Evolutionary conservation across 2,329 filamentous ascomycete genomes (phyloP), one percentile per base, ranked within the genome.

Genomic region (Massarina eburnea): DNA sequence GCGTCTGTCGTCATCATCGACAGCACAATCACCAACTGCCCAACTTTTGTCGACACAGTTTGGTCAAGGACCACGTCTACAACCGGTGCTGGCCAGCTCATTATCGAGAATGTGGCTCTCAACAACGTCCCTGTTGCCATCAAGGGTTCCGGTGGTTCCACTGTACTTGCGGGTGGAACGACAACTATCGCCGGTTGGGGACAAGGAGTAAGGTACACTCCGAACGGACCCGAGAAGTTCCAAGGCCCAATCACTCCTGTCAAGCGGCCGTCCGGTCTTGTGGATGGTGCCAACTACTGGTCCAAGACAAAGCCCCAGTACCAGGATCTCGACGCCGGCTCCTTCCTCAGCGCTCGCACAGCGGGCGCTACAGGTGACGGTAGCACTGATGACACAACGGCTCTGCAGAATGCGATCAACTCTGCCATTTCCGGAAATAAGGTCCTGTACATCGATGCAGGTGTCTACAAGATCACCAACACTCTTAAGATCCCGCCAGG

Each of bases 341-440:
- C 77, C 17, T 94, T 96, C 60, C 70, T 92, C 54, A 66, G 61
- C 38, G 65, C 59, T 45, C 67, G 67, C 27, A 65, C 67, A 42
- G 68, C 70, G 34, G 76, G 72, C 42, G 91, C 89, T 59, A 88
- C 82, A 70, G 91, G 91, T 57, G 90, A 97, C 63, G 92, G 67
- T 22, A 54, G 86, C 83, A n/a, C 61, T 3, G 92, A 97, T 60
- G 91, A 96, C 59, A 96, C 91, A 2, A 80, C 78, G 4, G 87
- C 85, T 8, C 84, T 94, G 57, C 90, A 96, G 68, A 80, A 81
- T 43, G 76, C 89, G 35, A 81, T 96, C 55, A 77, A 91, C 68
- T 79, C 71, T 39, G 81, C 80, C 22, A 78, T 76, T 14, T 61
- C 80, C 0, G 80, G 82, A 48, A 74, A 80, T 49, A 67, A 67